Evolutionary conservation across 352 stramenopile genomes (phyloP).

Genomic region (Phytophthora ohioensis): DNA sequence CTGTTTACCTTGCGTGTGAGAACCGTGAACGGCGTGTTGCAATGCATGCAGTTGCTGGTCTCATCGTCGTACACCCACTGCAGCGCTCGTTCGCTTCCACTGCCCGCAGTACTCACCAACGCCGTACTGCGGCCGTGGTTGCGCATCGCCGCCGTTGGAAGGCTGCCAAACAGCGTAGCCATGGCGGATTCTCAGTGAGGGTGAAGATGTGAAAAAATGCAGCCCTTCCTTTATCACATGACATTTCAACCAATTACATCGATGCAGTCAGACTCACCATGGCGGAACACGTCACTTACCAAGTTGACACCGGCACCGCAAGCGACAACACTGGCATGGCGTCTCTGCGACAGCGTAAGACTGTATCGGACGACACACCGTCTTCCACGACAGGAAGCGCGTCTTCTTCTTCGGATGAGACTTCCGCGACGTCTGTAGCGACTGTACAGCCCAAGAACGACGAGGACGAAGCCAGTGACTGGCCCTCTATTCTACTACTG

Average conservation of each 20-base stretch:
- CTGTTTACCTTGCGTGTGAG: slow-evolving; percentile 77
- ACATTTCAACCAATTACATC: slow-evolving; percentile 31
- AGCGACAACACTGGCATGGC: slow-evolving; percentile 29
- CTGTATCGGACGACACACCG: background rate
- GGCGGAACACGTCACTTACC: slow-evolving; percentile 42
- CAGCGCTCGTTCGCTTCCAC: slow-evolving; percentile 59
- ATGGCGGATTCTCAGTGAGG: slow-evolving; percentile 31
- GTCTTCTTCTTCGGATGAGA: slow-evolving; percentile 24
- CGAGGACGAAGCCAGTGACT: slow-evolving; percentile 67
- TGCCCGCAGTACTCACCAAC: slow-evolving; percentile 40
- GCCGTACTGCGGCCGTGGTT: slow-evolving; percentile 54
- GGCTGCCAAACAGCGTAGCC: slow-evolving; percentile 76
- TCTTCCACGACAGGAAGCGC: slow-evolving; percentile 26
- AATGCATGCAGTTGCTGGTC: slow-evolving; percentile 89
- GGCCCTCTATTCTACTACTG: slow-evolving; percentile 91
- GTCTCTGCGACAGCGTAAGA: slow-evolving; percentile 53
- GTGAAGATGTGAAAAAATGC: slow-evolving; percentile 13
- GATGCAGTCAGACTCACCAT: background rate
- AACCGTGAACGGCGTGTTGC: slow-evolving; percentile 85
- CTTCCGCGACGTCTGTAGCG: slow-evolving; percentile 15
- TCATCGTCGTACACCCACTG: slow-evolving; percentile 90
- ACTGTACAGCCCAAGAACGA: slow-evolving; percentile 18
- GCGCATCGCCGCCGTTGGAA: slow-evolving; percentile 69
- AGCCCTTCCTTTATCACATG: background rate
- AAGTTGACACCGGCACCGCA: slow-evolving; percentile 21